phyloP scores from a whole-genome alignment of 2,329 filamentous ascomycete genomes.

The Myrmaecium sp. region DNA sequence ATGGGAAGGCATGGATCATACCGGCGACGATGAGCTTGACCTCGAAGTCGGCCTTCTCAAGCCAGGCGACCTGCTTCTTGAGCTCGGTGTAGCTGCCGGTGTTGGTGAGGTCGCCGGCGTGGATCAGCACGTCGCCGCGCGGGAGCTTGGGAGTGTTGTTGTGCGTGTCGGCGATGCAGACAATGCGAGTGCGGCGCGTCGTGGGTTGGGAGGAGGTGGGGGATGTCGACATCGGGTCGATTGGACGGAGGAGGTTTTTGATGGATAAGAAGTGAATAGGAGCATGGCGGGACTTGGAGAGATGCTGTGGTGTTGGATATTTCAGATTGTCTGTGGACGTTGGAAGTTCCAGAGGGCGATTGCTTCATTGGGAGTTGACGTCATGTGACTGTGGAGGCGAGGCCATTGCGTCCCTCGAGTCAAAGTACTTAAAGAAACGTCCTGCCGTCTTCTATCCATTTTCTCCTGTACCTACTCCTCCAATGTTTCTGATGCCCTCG shows the following conservation, averaged over 20 bases:
- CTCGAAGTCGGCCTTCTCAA: slow-evolving; percentile 50
- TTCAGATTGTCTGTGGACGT: too few relatives aligned
- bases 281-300: too few relatives aligned
- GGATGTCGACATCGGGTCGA: not conserved
- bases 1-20: slow-evolving; percentile 15
- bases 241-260: not conserved
- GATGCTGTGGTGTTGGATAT: too few relatives aligned
- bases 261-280: too few relatives aligned
- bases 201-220: slow-evolving; percentile 2
- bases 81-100: slow-evolving; percentile 44
- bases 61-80: slow-evolving; percentile 45
- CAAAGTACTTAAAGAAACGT: too few relatives aligned
- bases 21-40: slow-evolving; percentile 55
- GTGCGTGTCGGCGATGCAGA: slow-evolving; percentile 65
- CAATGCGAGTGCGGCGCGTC: slow-evolving; percentile 40
- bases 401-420: too few relatives aligned
- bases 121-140: slow-evolving; percentile 55
- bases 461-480: too few relatives aligned
- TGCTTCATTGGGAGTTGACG: too few relatives aligned
- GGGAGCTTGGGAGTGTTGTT: slow-evolving; percentile 49
- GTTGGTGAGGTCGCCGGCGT: slow-evolving; percentile 63
- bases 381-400: too few relatives aligned
- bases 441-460: too few relatives aligned
- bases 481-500: too few relatives aligned
- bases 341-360: too few relatives aligned